Conservation (phyloP, 352 stramenopile genomes). For the Phytopythium kandeliae region DNA sequence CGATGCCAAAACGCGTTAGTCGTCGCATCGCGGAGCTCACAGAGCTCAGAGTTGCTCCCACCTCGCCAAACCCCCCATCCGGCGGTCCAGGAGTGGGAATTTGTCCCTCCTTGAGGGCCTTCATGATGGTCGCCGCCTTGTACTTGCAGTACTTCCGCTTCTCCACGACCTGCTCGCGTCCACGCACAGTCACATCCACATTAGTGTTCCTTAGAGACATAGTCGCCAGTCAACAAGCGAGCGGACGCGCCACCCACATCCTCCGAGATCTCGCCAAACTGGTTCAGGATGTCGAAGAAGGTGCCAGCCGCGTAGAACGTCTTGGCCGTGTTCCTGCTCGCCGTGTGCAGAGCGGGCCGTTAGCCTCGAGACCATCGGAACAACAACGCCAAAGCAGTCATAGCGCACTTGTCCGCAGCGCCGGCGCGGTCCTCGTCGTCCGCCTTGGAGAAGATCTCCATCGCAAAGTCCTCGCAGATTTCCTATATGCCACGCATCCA, state of each 20-base stretch:
- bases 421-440: slow-evolving; percentile 92
- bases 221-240: too few relatives aligned
- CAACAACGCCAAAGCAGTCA: neutral
- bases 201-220: too few relatives aligned
- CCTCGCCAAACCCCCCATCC: slow-evolving; percentile 35
- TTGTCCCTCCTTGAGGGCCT: slow-evolving; percentile 92
- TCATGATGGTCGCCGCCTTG: slow-evolving; percentile 95
- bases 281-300: slow-evolving; percentile 96
- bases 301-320: slow-evolving; percentile 95
- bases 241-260: slow-evolving; percentile 33
- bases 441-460: slow-evolving; percentile 92
- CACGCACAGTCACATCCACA: neutral
- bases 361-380: slow-evolving; percentile 4
- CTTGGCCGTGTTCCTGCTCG: slow-evolving; percentile 85
- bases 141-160: slow-evolving; percentile 95
- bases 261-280: slow-evolving; percentile 89
- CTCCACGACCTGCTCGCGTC: slow-evolving; percentile 55
- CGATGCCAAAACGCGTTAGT: neutral
- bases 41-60: slow-evolving; percentile 10
- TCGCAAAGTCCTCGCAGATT: slow-evolving; percentile 85
- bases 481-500: slow-evolving; percentile 30
- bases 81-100: slow-evolving; percentile 75
- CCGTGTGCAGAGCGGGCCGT: neutral
- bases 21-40: neutral
- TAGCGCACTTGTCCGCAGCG: slow-evolving; percentile 73